Evolutionary conservation across 495 filamentous ascomycete genomes (phyloP), one percentile per base, ranked within the genome.

Genomic region (Alectoria sarmentosa): DNA sequence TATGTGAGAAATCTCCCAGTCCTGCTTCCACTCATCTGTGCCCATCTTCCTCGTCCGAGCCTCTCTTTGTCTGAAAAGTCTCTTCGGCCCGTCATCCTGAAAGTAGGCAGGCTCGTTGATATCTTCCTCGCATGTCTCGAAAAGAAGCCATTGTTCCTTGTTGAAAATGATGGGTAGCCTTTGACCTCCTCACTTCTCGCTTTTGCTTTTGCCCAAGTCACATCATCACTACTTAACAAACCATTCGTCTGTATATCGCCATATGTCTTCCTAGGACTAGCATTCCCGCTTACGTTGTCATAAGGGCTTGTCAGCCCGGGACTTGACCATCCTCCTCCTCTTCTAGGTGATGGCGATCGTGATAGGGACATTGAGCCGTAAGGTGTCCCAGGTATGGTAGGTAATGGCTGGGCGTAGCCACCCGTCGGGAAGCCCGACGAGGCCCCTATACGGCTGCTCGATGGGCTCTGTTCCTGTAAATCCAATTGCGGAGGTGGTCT

Each of bases 301-400:
- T 74, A 79, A 11, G 75, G 77, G 64, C 85, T 83, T 57, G 83
- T 86, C 60, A 95, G 79, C 38, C 90, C 90, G 26, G 91, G 91
- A 75, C 86, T 93, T 64, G 90, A 84, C 91, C 92, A 96, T 68
- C 90, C 91, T 70, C 88, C 90, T 68, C 88, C 88, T 66, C 83
- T 85, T 62, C 83, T 82, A 65, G 90, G 91, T 58, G 90, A 93
- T 56, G 90, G 90, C 70, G 90, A 93, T 75, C 90, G 85, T 61
- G 90, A 92, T 62, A 91, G 75, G 68, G 90, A 90, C 91, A 96
- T 95, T 67, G 61, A 42, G 6, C 39, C 49, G 26, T 63, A 36
- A 11, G 70, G 70, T 42, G 70, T 72, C 36, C 65, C 68, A 61
- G 70, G 70, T 39, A 72, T 70, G 21, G 70, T 46, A 8, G 68